Base-by-base conservation (phyloP, 306 rosid species). In the Coriaria nepalensis region DNA sequence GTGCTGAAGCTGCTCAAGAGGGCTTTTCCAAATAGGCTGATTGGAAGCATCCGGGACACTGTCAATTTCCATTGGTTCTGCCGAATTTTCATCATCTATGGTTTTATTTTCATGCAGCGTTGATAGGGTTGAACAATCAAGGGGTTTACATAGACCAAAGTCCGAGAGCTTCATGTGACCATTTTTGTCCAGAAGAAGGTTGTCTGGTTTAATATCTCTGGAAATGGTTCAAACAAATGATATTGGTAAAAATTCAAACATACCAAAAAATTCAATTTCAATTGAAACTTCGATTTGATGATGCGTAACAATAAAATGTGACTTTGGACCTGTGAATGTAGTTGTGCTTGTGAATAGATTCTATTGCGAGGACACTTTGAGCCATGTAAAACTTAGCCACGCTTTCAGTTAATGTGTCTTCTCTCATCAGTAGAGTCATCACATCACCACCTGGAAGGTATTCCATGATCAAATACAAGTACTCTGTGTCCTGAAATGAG, bases 121-220 rank as follows among this genome's bases (percentile, higher is more conserved):
- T 61, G 96, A 73, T 71, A 92, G 66, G 72, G 93, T 74, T 53
- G 68, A 67, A 74, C 93, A 84, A 71, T 90, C 92, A 37, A 90
- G 85, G 60, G 97, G 97, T 77, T 90, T 90, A 65, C 97, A 90
- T 45, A 90, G 97, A 50, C 97, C 97, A 53, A 90, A 90, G 79
- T 90, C 97, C 15, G 97, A 90, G 70, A 90, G 97, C 74, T 90
- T 90, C 97, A 90, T 90, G 69, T 90, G 95, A 41, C 97, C 97
- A 40, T 67, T 74, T 77, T 72, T 90, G 69, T 90, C 97, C 67
- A 90, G 59, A 45, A 90, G 90, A 65, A 90, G 82, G 72, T 90
- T 90, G 72, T 90, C 97, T 9, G 97, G 97, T 69, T 90, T 90
- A 62, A 90, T 90, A 56, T 90, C 97, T 68, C 97, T 90, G 87